Percentiles rank a stretch among this genome's conserved stretches.
These are phyloP conservation scores for Phoma herbarum DNA, from an alignment of 2,329 filamentous ascomycete genomes.

Conservation along the genomic window DNA sequence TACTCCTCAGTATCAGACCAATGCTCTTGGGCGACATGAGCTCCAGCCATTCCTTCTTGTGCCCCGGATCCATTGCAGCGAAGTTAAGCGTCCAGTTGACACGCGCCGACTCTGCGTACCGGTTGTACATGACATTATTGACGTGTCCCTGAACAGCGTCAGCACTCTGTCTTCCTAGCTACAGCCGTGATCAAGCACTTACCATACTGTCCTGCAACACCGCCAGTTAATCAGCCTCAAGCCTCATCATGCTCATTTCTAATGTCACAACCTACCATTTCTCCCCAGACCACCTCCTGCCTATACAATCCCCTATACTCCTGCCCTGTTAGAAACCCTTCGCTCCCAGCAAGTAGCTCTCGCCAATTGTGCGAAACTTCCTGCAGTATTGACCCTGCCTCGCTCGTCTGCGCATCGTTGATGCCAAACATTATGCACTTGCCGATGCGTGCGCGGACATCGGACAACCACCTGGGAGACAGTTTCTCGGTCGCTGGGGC, in stretches of 20 bases:
- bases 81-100: slow-evolving; percentile 81
- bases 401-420: slow-evolving; percentile 62
- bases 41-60: slow-evolving; percentile 71
- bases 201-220: slow-evolving; percentile 62
- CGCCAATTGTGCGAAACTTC: slow-evolving; percentile 74
- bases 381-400: slow-evolving; percentile 67
- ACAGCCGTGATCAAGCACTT: slow-evolving; percentile 20
- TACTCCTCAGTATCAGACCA: slow-evolving; percentile 81
- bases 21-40: slow-evolving; percentile 71
- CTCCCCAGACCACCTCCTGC: slow-evolving; percentile 81
- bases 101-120: slow-evolving; percentile 82
- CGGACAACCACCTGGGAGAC: slow-evolving; percentile 73
- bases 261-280: slow-evolving; percentile 69
- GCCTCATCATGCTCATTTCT: background rate
- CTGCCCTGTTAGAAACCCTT: slow-evolving; percentile 75
- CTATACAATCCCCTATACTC: slow-evolving; percentile 69
- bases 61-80: slow-evolving; percentile 67
- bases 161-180: slow-evolving; percentile 3
- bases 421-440: slow-evolving; percentile 80
- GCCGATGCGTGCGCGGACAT: slow-evolving; percentile 72
- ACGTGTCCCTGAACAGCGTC: slow-evolving; percentile 70
- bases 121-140: slow-evolving; percentile 85
- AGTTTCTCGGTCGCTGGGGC: slow-evolving; percentile 40
- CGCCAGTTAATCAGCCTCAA: slow-evolving; percentile 16
- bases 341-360: slow-evolving; percentile 73